Evolutionary conservation across 202 grass and related monocot species (phyloP).

Genomic region (Elaeis oleifera): DNA sequence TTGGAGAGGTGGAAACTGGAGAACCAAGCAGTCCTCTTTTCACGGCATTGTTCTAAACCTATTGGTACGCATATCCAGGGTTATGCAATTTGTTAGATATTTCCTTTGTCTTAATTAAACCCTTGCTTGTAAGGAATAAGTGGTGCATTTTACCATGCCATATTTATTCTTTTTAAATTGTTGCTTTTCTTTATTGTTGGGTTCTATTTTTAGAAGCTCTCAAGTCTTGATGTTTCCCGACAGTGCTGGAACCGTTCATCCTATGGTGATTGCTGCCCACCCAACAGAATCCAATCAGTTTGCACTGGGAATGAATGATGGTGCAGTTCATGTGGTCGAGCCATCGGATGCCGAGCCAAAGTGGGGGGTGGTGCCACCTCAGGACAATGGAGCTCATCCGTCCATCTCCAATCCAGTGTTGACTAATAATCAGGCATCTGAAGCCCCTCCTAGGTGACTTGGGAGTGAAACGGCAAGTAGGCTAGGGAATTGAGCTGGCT

Average conservation of each 20-base stretch:
- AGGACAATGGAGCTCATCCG: constrained; percentile 72
- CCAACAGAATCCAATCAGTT: constrained; percentile 92
- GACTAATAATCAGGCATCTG: constrained; percentile 59
- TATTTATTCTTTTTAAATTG: background rate
- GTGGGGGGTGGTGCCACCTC: constrained; percentile 59
- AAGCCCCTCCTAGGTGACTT: constrained; percentile 58
- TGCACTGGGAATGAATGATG: constrained; percentile 87
- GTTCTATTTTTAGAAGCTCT: no score
- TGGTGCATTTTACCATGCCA: no score
- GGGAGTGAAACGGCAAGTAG: no score
- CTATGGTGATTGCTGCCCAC: constrained; percentile 81
- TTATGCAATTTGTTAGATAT: no score
- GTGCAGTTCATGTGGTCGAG: constrained; percentile 82
- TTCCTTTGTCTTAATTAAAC: no score
- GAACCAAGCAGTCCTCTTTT: no score
- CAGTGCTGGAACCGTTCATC: constrained; percentile 53
- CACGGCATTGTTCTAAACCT: no score
- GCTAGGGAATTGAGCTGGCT: no score
- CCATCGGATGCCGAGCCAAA: constrained; percentile 67
- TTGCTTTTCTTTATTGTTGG: background rate
- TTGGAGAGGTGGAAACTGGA: no score
- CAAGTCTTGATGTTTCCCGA: background rate
- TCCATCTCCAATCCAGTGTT: constrained; percentile 34
- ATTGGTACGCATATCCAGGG: no score
- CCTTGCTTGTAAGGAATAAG: no score